phyloP scores from a whole-genome alignment of 805 yeast species.

The Pichia exigua region DNA sequence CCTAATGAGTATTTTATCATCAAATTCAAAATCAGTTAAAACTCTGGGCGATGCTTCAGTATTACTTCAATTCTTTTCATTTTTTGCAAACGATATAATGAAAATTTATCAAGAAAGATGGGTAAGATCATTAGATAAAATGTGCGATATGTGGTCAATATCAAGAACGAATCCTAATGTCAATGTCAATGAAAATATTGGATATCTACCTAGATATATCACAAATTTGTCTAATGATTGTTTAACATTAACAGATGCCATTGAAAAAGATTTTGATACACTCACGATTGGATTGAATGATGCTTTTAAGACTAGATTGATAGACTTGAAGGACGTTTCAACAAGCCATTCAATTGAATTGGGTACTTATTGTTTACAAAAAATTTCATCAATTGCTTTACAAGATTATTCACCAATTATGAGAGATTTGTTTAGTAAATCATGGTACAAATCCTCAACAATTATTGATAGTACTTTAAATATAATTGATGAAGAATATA shows the following conservation, averaged over 20 bases:
- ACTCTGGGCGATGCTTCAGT: slow-evolving; percentile 30
- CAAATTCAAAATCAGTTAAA: slow-evolving; percentile 30
- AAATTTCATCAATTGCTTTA: slow-evolving; percentile 19
- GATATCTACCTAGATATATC: slow-evolving; percentile 26
- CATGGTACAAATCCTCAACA: slow-evolving; percentile 26
- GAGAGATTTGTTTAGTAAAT: slow-evolving; percentile 19
- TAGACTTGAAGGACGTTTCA: slow-evolving; percentile 14
- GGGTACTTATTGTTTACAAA: slow-evolving; percentile 23
- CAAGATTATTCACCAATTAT: slow-evolving; percentile 20
- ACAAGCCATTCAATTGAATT: slow-evolving; percentile 17
- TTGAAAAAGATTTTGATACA: slow-evolving; percentile 18
- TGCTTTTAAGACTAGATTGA: slow-evolving; percentile 18
- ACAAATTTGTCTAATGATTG: slow-evolving; percentile 26
- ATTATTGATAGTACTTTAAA: slow-evolving; percentile 21
- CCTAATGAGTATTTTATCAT: slow-evolving; percentile 20
- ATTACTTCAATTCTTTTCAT: slow-evolving; percentile 19
- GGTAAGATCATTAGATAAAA: slow-evolving; percentile 14
- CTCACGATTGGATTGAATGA: slow-evolving; percentile 18
- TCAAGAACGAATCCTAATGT: slow-evolving; percentile 1
- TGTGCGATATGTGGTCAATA: slow-evolving; percentile 11
- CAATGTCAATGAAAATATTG: slow-evolving; percentile 11
- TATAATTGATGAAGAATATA: slow-evolving; percentile 21
- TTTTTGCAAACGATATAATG: slow-evolving; percentile 19
- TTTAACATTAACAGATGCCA: slow-evolving; percentile 24
- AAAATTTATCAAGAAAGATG: slow-evolving; percentile 18